phyloP scores from a whole-genome alignment of 768 basidiomycete species.

The Psilocybe tampanensis region DNA sequence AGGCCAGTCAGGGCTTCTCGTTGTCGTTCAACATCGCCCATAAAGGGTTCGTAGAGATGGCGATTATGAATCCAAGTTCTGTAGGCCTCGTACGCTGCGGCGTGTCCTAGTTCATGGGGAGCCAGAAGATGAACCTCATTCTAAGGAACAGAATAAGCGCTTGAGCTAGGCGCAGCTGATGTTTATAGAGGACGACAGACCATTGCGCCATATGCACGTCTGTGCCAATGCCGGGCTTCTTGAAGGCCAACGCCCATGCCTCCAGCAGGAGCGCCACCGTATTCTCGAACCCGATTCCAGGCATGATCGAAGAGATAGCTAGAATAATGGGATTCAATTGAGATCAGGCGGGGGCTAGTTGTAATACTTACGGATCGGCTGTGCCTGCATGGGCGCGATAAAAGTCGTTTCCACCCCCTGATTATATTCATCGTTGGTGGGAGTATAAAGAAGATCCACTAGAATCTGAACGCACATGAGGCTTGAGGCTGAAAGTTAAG shows the following conservation, averaged over 20 bases:
- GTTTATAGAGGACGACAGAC: conserved; percentile 34
- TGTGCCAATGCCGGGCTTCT: conserved; percentile 69
- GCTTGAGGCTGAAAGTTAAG: conserved; percentile 51
- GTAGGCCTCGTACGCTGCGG: conserved; percentile 79
- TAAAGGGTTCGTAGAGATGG: conserved; percentile 55
- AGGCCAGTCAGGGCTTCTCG: conserved; percentile 68
- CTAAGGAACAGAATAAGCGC: conserved; percentile 29
- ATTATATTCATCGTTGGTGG: conserved; percentile 9
- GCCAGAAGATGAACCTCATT: conserved; percentile 51
- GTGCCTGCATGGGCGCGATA: conserved; percentile 63
- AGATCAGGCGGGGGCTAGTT: conserved; percentile 10
- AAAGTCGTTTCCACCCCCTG: conserved; percentile 66
- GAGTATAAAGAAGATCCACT: conserved; percentile 20
- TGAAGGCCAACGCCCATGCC: conserved; percentile 52
- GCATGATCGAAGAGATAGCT: conserved; percentile 60
- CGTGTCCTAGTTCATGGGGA: conserved; percentile 69
- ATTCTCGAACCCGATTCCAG: conserved; percentile 48
- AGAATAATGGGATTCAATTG: conserved; percentile 19
- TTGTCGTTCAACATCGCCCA: conserved; percentile 60
- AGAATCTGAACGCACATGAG: conserved; percentile 44
- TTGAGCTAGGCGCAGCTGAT: background rate
- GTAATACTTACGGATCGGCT: conserved; percentile 55
- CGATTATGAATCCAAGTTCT: conserved; percentile 65
- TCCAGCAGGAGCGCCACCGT: conserved; percentile 31
- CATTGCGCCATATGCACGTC: conserved; percentile 62